Evolutionary conservation across 305 asterid genomes (phyloP), one percentile per base, ranked within the genome.

Genomic region (Solanum aculeatissimum): DNA sequence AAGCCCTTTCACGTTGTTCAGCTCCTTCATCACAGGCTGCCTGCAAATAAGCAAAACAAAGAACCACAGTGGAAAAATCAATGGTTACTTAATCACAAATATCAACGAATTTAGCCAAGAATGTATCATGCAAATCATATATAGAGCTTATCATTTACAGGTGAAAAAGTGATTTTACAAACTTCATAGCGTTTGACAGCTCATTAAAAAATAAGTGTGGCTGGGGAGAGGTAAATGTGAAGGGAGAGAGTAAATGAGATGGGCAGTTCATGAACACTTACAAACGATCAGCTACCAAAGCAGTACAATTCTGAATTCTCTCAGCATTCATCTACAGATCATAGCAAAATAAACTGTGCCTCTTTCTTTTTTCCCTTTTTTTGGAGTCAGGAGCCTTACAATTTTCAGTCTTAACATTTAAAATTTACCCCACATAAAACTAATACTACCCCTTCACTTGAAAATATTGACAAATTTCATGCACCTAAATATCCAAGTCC

Each of bases 11-110:
- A 88, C 80, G 87, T 71, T 87, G 93, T 88, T 94, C 96, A 83
- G 92, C 94, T 82, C 77, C 92, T 84, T 93, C 98, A 84, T 93
- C 92, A 75, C 92, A 92, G 83, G 99, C 99, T 57, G 89, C 97
- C 99, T 95, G 94, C 92, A 90, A 83, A 89, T 71, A 77, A 51
- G 47, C 66, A 77, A 77, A 27, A 81, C 80, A 49, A 35, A 58
- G 80, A 83, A 87, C 81, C 82, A 77, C 83, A 87, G 60, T 75
- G 49, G 85, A 84, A 60, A 83, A 38, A 40, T 35, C 45, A 84
- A 55, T 42, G 84, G 25, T 55, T 86, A 85, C 51, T 60, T 53
- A 80, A 65, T 57, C 45, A 86, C 53, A 40, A 60, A 60, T 29
- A 71, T 54, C 63, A 79, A 85, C 60, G 79, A 83, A 53, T 66